Conservation (phyloP, 164 flowering plant genomes). For the Hamamelis virginiana region DNA sequence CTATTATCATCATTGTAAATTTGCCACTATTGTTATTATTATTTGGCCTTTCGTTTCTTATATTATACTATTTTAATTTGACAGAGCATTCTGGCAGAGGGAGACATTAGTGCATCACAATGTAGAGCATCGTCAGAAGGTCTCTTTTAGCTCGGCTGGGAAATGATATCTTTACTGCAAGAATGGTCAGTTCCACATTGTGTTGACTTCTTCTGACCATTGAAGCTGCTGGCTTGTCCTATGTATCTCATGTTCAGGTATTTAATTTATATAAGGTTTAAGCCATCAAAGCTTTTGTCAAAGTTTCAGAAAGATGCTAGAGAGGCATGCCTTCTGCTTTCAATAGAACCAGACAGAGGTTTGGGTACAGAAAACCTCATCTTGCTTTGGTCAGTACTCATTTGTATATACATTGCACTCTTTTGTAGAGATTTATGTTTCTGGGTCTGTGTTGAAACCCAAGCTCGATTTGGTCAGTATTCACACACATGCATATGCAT, state of each 20-base stretch:
- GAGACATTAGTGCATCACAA: constrained; percentile 82
- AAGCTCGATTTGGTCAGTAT: too few relatives aligned
- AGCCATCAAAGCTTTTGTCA: too few relatives aligned
- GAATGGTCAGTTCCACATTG: constrained; percentile 64
- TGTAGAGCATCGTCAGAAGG: constrained; percentile 93
- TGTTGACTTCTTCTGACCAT: constrained; percentile 72
- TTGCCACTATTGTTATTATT: neutral
- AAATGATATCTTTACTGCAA: constrained; percentile 82
- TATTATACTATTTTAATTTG: constrained; percentile 10
- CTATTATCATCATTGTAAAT: neutral
- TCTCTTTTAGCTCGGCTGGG: constrained; percentile 91
- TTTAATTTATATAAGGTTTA: too few relatives aligned
- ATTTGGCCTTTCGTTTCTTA: neutral
- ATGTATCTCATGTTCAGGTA: constrained; percentile 97
- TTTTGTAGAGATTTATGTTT: too few relatives aligned
- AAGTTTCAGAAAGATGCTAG: too few relatives aligned
- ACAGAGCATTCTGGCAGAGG: constrained; percentile 84
- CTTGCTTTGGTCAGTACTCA: too few relatives aligned
- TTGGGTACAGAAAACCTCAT: too few relatives aligned
- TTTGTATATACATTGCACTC: too few relatives aligned
- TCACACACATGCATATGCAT: too few relatives aligned
- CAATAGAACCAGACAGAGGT: too few relatives aligned
- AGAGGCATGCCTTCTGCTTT: too few relatives aligned
- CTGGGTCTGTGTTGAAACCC: too few relatives aligned
- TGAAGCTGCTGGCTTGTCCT: constrained; percentile 96